Base-by-base conservation (phyloP, 78 protist genomes). In the Mastigamoeba balamuthi region DNA sequence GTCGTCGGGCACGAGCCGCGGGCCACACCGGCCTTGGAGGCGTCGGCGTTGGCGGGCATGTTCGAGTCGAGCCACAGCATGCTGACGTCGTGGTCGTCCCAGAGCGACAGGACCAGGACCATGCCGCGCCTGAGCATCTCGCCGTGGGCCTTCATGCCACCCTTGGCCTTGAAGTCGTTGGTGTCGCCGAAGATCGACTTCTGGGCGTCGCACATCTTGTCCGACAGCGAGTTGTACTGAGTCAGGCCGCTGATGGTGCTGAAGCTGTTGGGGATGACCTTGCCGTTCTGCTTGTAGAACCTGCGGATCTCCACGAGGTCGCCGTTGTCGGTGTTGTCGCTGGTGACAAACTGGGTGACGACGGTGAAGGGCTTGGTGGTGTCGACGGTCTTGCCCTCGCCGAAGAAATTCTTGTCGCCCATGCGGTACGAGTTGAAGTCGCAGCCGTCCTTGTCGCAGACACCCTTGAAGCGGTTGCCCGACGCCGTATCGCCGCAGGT, bases 391-490 rank as follows among this genome's bases (percentile, higher is more conserved):
- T 6, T 1, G 33, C 83, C 83, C 29, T 80, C 81, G 9, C 90
- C 90, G 63, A 10, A 86, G 80, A 81, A 81, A 4, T 71, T 28
- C 4, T 28, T 25, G 17, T 85, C 72, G 39, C 90, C 90, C 69
- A 78, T 58, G 48, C 90, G 81, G 39, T 81, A 85, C 48, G 90
- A 74, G 42, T 85, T 82, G 41, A 44, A 83, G 76, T 85, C 90
- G 63, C 90, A 85, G 35, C 90, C 90, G 48, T 81, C 83, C 63
- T 83, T 80, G 52, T 85, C 90, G 64, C 90, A 85, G 23, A 72
- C 40, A 17, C 85, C 75, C 35, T 42, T 67, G 72, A 66, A 84
- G 44, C 88, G 63, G 53, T 84, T 27, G 0, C 74, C 38, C 8
- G 84, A 78, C 0, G 72, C 66, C 25, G 71, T 29, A 8, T 73